These are phyloP conservation scores for Gossypium sturtianum DNA, from an alignment of 345 rosid species.

Conservation along the genomic window DNA sequence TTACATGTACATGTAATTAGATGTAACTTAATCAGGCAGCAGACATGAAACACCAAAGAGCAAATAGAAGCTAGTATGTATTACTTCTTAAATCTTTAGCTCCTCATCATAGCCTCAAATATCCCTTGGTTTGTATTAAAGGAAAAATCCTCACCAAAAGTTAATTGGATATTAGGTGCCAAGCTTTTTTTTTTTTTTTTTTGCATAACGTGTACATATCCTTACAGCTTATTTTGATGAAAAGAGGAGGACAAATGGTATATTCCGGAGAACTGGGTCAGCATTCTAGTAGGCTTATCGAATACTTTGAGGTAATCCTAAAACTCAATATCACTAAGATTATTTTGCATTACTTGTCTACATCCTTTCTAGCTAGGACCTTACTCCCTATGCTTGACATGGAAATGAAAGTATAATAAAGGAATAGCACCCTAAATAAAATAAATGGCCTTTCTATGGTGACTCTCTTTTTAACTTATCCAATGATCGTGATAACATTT, in stretches of 20 bases:
- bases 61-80: background rate
- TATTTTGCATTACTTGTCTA: background rate
- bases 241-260: conserved; percentile 48
- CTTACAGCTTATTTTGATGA: conserved; percentile 55
- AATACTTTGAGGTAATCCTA: conserved; percentile 48
- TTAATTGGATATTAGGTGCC: background rate
- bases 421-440: background rate
- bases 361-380: background rate
- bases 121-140: background rate
- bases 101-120: background rate
- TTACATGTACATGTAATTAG: background rate
- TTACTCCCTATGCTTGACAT: too few species aligned
- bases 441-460: background rate
- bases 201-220: background rate
- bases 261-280: conserved; percentile 51
- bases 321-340: background rate
- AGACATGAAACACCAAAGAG: background rate
- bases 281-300: conserved; percentile 41
- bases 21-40: background rate
- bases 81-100: background rate
- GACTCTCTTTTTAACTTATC: background rate
- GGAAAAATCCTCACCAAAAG: background rate
- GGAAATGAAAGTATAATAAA: background rate
- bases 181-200: background rate
- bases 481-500: background rate